These are phyloP conservation scores for Cokeromyces recurvatus DNA, from an alignment of 371 early-diverging fungal genomes.

Conservation along the genomic window DNA sequence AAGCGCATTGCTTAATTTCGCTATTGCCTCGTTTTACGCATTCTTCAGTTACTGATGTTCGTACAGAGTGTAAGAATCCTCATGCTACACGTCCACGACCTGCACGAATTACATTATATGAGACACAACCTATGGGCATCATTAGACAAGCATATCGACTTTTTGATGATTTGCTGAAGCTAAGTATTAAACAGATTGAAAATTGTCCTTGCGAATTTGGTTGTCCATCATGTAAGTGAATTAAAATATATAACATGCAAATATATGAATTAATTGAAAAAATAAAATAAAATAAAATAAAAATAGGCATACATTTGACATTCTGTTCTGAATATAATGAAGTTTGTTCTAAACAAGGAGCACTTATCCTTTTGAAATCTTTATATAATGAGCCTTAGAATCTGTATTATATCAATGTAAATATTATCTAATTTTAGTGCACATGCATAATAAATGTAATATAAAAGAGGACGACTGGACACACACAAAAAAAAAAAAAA, in stretches of 20 bases:
- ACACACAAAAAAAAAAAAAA: no score
- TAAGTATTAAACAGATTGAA: constrained; percentile 23
- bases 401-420: no score
- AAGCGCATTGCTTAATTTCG: constrained; percentile 39
- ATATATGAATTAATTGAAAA: no score
- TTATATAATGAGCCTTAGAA: constrained; percentile 4
- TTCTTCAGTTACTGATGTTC: constrained; percentile 19
- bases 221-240: constrained; percentile 36
- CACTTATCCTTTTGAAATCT: constrained; percentile 20
- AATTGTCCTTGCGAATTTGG: constrained; percentile 36
- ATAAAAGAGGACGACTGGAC: no score
- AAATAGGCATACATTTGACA: constrained; percentile 32
- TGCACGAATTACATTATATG: constrained; percentile 35
- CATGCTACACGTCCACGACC: constrained; percentile 37
- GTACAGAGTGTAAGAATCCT: constrained; percentile 49
- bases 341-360: constrained; percentile 38
- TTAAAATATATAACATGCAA: no score
- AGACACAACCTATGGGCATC: constrained; percentile 34
- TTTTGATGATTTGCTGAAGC: constrained; percentile 25
- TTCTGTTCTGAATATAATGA: constrained; percentile 40
- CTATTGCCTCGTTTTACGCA: constrained; percentile 26
- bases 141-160: constrained; percentile 28
- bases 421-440: no score
- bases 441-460: no score
- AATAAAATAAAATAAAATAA: not conserved